Evolutionary conservation across 2,329 filamentous ascomycete species (phyloP).

Genomic region (Sporothrix mexicana): DNA sequence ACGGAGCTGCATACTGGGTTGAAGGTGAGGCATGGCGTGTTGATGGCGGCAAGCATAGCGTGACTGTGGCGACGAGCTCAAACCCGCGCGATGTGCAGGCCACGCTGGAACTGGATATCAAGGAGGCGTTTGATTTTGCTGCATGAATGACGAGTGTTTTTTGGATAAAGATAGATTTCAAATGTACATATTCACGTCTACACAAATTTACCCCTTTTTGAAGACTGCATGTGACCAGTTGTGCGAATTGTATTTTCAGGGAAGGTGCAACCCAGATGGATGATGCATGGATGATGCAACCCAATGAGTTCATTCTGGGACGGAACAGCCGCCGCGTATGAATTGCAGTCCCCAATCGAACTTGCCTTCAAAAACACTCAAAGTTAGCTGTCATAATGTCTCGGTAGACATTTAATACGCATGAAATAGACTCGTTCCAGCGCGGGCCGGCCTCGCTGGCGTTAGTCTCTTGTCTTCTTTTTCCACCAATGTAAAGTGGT

Average conservation of each 20-base stretch:
- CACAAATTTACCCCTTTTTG: background rate
- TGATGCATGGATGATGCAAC: background rate
- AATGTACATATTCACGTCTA: background rate
- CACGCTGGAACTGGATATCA: background rate
- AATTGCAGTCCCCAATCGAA: background rate
- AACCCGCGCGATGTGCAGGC: slow-evolving; percentile 8
- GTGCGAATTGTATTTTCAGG: background rate
- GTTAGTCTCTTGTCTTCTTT: background rate
- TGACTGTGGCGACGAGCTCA: slow-evolving; percentile 7
- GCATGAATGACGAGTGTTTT: background rate
- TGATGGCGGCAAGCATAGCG: background rate
- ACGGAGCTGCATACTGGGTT: slow-evolving; percentile 32
- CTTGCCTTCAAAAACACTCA: background rate
- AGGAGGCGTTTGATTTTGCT: slow-evolving; percentile 15
- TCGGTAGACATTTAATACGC: background rate
- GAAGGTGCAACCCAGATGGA: background rate
- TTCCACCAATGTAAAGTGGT: slow-evolving; percentile 1
- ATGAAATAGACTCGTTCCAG: background rate
- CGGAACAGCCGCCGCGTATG: background rate
- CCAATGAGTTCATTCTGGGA: too few relatives aligned
- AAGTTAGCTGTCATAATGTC: background rate
- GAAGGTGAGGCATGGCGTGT: slow-evolving; percentile 23
- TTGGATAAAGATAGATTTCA: background rate
- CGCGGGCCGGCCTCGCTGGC: background rate
- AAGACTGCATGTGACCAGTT: background rate